Base-by-base conservation (phyloP, 192 early-diverging fungal genomes). In the Dissophora ornata region DNA sequence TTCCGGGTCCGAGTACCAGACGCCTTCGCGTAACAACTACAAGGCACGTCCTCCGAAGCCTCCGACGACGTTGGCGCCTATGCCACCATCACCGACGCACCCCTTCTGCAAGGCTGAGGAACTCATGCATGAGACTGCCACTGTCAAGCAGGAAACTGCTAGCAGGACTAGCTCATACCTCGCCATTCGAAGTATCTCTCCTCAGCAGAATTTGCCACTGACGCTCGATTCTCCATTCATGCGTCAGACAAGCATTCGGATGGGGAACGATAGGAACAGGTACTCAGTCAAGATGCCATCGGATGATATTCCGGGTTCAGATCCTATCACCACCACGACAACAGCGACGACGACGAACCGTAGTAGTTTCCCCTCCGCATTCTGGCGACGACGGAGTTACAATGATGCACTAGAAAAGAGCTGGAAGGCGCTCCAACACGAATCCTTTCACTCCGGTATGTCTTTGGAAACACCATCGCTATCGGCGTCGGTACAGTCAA, bases 201-300 rank as follows among this genome's bases (percentile, higher is more conserved):
- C 65, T 3, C 47, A 40, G 6, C 58, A 56, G 18, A 29, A 1
- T 1, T 24, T 48, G 1, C 73, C 73, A 5, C 34, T 62, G n/a
- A 62, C 66, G 2, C 30, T 77, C 7, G 73, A 67, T 9, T 77
- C 73, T 5, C 64, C 64, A 0, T 77, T 77, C 25, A 67, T 58
- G 0, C 63, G 73, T 8, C 62, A 65, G 46, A 77, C 73, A 2
- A 77, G 63, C 33, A 77, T 77, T 24, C 63, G 73, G 10, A 77
- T 77, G 64, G 73, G 38, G 7, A 61, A 56, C 10, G 69, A 73
- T 16, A 46, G 64, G 11, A 67, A 77, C 21, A 33, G 73, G 21
- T 77, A 77, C 26, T 77, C 73, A 13, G 38, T 77, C 51, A 53
- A 49, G 40, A 77, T 77, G 73, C 73, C 73, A 0, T 40, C 64